Evolutionary conservation across 2,329 filamentous ascomycete species (phyloP).

Genomic region (Gyromitra esculenta): DNA sequence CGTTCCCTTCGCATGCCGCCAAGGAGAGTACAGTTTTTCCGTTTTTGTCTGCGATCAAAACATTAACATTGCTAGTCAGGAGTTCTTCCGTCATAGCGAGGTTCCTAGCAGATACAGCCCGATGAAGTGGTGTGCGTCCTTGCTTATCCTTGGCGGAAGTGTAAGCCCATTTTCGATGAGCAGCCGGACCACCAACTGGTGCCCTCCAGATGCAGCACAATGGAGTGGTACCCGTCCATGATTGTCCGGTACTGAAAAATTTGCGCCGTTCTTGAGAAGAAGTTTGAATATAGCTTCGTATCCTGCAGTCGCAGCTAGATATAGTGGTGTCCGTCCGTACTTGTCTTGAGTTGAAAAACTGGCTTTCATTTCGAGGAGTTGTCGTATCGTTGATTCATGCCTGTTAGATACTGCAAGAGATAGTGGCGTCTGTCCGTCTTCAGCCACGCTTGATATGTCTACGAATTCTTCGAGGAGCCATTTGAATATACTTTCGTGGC

Average conservation of each 20-base stretch:
- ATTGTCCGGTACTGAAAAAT: background rate
- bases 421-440: background rate
- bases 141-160: background rate
- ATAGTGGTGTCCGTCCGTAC: conserved; percentile 31
- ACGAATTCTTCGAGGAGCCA: background rate
- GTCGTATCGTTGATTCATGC: background rate
- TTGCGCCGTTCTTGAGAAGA: background rate
- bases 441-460: background rate
- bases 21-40: background rate
- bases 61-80: background rate
- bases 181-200: conserved; percentile 28
- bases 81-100: background rate
- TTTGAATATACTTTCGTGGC: background rate
- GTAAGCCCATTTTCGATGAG: background rate
- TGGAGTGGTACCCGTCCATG: conserved; percentile 29
- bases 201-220: conserved; percentile 27
- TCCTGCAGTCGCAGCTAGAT: conserved; percentile 28
- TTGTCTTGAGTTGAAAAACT: conserved; percentile 19
- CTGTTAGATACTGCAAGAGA: background rate
- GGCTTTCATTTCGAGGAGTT: background rate
- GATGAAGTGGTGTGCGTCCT: conserved; percentile 1
- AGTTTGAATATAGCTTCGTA: conserved; percentile 35
- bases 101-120: background rate
- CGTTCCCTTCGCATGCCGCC: background rate
- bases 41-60: background rate